A percentile compares a stretch with the other conserved stretches of the same genome.
Conservation (phyloP, 2,329 filamentous ascomycete genomes). For the Colletotrichum destructivum region DNA sequence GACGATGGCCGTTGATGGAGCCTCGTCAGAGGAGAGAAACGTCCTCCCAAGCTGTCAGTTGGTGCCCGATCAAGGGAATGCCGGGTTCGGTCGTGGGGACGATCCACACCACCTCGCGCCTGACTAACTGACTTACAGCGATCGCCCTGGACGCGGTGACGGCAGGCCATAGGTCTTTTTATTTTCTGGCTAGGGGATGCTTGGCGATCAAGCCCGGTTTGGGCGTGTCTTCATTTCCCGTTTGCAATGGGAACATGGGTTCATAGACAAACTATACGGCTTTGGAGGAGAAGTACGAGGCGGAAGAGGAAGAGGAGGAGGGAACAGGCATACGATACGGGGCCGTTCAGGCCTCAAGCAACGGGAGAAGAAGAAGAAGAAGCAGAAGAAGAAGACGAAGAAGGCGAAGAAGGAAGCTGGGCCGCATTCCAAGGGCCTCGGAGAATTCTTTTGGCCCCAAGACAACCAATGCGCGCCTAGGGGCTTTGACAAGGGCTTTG, state of each 20-base stretch:
- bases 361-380: too few relatives aligned
- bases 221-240: slow-evolving; percentile 18
- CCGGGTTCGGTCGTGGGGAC: slow-evolving; percentile 29
- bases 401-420: slow-evolving; percentile 7
- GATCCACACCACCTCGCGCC: slow-evolving; percentile 37
- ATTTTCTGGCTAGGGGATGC: neutral
- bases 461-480: neutral
- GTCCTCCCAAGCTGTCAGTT: slow-evolving; percentile 6
- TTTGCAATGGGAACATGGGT: slow-evolving; percentile 4
- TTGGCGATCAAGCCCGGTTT: slow-evolving; percentile 9
- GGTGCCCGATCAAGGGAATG: slow-evolving; percentile 41
- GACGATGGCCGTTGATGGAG: neutral
- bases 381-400: neutral
- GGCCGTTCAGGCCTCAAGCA: too few relatives aligned
- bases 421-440: slow-evolving; percentile 21
- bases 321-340: too few relatives aligned
- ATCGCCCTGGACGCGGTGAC: slow-evolving; percentile 37
- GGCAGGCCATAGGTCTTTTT: neutral
- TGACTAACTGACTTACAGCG: slow-evolving; percentile 41
- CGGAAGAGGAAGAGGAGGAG: neutral
- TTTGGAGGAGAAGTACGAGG: too few relatives aligned
- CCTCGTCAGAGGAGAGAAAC: neutral
- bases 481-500: slow-evolving; percentile 31
- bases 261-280: too few relatives aligned
- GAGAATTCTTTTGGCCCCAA: slow-evolving; percentile 7